Evolutionary conservation across 2,329 filamentous ascomycete genomes (phyloP), one percentile per base, ranked within the genome.

Genomic region (Diaporthe longicolla): DNA sequence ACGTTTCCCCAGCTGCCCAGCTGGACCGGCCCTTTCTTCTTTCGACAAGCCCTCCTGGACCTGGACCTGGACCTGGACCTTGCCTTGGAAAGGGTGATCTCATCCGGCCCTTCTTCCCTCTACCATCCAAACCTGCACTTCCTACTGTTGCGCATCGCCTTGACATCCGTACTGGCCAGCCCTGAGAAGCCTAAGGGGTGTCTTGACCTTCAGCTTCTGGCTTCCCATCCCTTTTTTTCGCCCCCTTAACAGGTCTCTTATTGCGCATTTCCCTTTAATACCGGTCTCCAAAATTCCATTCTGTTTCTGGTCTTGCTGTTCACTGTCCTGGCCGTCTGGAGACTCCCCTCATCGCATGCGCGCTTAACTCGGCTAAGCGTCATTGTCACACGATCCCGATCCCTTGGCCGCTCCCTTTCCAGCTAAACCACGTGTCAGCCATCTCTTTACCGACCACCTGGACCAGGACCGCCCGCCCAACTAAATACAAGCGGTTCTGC

Each of bases 371-470:
- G 61, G 74, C 63, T 68, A 72, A 57, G 74, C 74, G 73, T 76
- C 73, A 76, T 68, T 71, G 70, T 74, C 74, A 76, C 69, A 76
- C 73, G 73, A 76, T 73, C 58, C 63, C 52, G 63, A 68, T 74
- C 72, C 73, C 57, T 54, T 74, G 72, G 68, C 74, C 61, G 72
- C 71, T 68, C 72, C 68, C 55, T 50, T 48, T 71, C 43, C 72
- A 66, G 55, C 57, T 63, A 58, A 70, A 73, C 63, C 66, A 70
- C 73, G 73, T 63, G 71, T 69, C 58, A 71, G 66, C 71, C 32
- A 24, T 68, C 57, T 45, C 73, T 24, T 63, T 69, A 63, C 68
- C 74, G 55, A 70, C 61, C 35, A 68, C 63, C 35, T 63, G 74
- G 72, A 72, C 74, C 63, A 70, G 63, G 48, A 55, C 54, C 32